A percentile compares a stretch with the other conserved stretches of the same genome.
These are phyloP conservation scores for Diaporthe aspalathi DNA, from an alignment of 2,329 filamentous ascomycete species.

Conservation along the genomic window DNA sequence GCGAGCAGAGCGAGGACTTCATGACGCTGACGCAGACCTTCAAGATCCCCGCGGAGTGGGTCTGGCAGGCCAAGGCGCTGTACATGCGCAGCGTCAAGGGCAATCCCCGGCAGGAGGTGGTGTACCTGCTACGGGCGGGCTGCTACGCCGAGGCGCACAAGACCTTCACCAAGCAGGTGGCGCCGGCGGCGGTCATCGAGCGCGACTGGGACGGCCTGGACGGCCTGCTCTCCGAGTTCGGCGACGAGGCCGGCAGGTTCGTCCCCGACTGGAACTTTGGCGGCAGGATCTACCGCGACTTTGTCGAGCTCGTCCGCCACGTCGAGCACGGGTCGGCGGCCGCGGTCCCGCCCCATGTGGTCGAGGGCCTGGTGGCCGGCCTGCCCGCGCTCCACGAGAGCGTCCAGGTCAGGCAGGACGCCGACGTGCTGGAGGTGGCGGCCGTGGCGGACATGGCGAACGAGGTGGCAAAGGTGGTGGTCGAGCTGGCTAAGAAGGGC, in stretches of 20 bases:
- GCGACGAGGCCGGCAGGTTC: conserved; percentile 63
- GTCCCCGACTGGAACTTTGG: conserved; percentile 82
- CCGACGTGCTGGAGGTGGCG: conserved; percentile 68
- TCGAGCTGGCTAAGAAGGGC: conserved; percentile 65
- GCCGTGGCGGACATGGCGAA: conserved; percentile 86
- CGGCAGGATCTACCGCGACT: conserved; percentile 80
- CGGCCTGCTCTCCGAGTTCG: conserved; percentile 78
- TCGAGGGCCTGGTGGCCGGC: conserved; percentile 68
- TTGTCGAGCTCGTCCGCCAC: conserved; percentile 64
- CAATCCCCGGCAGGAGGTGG: conserved; percentile 77
- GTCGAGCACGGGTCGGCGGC: conserved; percentile 44
- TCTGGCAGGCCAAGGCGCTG: conserved; percentile 88
- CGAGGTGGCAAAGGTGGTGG: conserved; percentile 74
- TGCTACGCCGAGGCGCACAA: conserved; percentile 85
- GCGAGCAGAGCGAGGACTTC: conserved; percentile 67
- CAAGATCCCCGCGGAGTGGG: conserved; percentile 79
- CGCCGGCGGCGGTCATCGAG: conserved; percentile 83
- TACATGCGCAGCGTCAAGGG: conserved; percentile 80
- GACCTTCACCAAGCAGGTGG: conserved; percentile 83
- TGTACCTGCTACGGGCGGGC: conserved; percentile 81
- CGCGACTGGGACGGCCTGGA: conserved; percentile 79
- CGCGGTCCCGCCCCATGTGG: conserved; percentile 52
- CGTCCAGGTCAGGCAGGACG: conserved; percentile 44
- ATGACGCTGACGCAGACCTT: conserved; percentile 71
- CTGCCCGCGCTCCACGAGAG: conserved; percentile 65